Evolutionary conservation across 805 yeast genomes (phyloP), one percentile per base, ranked within the genome.

Genomic region (Ogataea ramenticola): DNA sequence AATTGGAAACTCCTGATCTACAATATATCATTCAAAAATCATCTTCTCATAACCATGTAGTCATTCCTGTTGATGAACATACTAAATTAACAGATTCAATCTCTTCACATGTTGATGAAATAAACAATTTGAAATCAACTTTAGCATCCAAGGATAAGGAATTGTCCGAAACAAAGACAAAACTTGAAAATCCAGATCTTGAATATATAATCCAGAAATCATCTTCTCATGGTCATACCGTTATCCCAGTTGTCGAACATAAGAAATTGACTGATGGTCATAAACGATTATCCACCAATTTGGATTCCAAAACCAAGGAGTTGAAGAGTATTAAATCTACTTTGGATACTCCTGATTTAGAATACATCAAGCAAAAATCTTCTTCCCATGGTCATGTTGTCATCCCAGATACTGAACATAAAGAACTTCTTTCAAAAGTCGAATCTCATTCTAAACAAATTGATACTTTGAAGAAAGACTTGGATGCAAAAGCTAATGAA

Each of bases 11-110:
- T 9, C 72, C 74, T 7, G 36, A 62, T 17, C 15, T 58, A 8
- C 67, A 63, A 0, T 54, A 58, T 37, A 34, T 74, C 29, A 53
- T 45, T 31, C 46, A 43, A 5, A 57, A 60, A 30, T 64, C 70
- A 0, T 35, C 30, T 4, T 43, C 48, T 9, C 43, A 36, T 9
- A 49, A 49, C 17, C 24, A 46, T 42, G 43, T 41, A 33, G 44
- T 56, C 40, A 45, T 63, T 24, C 55, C 54, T 30, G 43, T 39
- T 24, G 44, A 42, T 14, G 55, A 43, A 5, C 57, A 56, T 40
- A 46, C 43, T 8, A 22, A 14, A 3, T 21, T 44, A 16, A 29
- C 15, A 36, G 19, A 22, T 20, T 9, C 17, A 12, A 3, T 34
- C 14, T 7, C 4, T 7, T 34, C 24, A 7, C 22, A 34, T 5